Evolutionary conservation across 1,284 basidiomycete genomes (phyloP), one percentile per base, ranked within the genome.

Genomic region (Schizopora paradoxa): DNA sequence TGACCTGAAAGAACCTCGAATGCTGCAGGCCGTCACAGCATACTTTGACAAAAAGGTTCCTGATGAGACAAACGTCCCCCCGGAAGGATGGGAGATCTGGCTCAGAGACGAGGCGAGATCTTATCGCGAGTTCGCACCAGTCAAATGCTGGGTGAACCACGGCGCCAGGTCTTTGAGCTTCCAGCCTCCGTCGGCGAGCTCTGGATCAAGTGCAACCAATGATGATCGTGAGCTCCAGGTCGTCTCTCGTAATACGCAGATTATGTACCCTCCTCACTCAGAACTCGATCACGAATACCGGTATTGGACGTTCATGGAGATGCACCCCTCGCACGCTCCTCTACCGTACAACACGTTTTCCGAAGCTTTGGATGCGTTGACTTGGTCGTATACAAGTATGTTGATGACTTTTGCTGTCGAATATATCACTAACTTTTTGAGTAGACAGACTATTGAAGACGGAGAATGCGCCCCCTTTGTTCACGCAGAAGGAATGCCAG

Each of bases 261-360:
- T 21, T 22, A 19, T n/a, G 29, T 27, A 45, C 33, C 41, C 11
- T 25, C 2, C 14, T 6, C 19, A 25, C 37, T 4, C 43, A 79
- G 86, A 74, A 39, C 65, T 85, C 19, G 82, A 87, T 47, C 70
- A 77, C 58, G 82, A 86, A 56, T 84, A 80, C 54, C 70, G 80
- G 35, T 88, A 86, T 56, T 88, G 86, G 86, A 66, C 74, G 1
- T 88, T 78, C 58, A 72, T 88, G 58, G 82, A 86, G 59, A 65
- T 73, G 29, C 84, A 88, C 54, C 86, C 86, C 0, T 81, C 82
- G 0, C 85, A 88, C 58, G 63, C 69, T 3, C 58, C 69, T 0
- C 68, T 82, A 14, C 72, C 74, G 7, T 54, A 64, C 7, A 69
- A 68, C 40, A 75, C 79, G 5, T 72, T 72, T 39, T 61, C 65